These are phyloP conservation scores for Oidiodendron maius DNA, from an alignment of 495 filamentous ascomycete species.

Conservation along the genomic window DNA sequence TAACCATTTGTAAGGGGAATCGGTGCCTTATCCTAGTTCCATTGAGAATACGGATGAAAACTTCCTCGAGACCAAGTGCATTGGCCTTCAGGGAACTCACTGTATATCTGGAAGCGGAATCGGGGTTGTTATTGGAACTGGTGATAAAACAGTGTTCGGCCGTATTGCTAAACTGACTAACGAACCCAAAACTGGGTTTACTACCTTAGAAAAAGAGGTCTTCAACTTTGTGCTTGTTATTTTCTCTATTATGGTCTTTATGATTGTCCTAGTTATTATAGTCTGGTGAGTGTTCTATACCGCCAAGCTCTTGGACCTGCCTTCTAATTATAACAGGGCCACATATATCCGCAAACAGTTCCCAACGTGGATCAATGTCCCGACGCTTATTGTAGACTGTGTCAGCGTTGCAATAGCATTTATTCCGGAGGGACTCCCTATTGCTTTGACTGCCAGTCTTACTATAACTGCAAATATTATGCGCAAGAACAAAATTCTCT, in stretches of 20 bases:
- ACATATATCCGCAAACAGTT: slow-evolving; percentile 54
- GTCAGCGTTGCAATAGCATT: slow-evolving; percentile 66
- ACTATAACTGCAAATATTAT: slow-evolving; percentile 31
- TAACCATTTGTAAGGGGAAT: too few species aligned
- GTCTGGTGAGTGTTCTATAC: too few species aligned
- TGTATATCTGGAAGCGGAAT: slow-evolving; percentile 56
- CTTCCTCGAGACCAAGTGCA: slow-evolving; percentile 65
- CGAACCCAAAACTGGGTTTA: slow-evolving; percentile 51
- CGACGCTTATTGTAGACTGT: slow-evolving; percentile 55
- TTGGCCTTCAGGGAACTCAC: slow-evolving; percentile 63
- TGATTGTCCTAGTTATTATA: slow-evolving; percentile 44
- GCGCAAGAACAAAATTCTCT: slow-evolving; percentile 25
- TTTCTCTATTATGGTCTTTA: slow-evolving; percentile 43
- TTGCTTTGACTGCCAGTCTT: slow-evolving; percentile 52
- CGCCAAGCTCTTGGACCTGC: too few species aligned
- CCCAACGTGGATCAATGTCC: slow-evolving; percentile 57
- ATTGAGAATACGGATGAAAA: slow-evolving; percentile 58
- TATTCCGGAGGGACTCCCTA: slow-evolving; percentile 64
- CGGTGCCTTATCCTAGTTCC: slow-evolving; percentile 51
- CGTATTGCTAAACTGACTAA: slow-evolving; percentile 61
- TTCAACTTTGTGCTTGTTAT: slow-evolving; percentile 60
- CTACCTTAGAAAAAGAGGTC: slow-evolving; percentile 60
- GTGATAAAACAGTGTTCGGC: slow-evolving; percentile 16
- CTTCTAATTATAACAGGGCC: too few species aligned
- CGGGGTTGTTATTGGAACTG: slow-evolving; percentile 54